Base-by-base conservation (phyloP, 768 basidiomycete genomes). In the Lyophyllum semitale region DNA sequence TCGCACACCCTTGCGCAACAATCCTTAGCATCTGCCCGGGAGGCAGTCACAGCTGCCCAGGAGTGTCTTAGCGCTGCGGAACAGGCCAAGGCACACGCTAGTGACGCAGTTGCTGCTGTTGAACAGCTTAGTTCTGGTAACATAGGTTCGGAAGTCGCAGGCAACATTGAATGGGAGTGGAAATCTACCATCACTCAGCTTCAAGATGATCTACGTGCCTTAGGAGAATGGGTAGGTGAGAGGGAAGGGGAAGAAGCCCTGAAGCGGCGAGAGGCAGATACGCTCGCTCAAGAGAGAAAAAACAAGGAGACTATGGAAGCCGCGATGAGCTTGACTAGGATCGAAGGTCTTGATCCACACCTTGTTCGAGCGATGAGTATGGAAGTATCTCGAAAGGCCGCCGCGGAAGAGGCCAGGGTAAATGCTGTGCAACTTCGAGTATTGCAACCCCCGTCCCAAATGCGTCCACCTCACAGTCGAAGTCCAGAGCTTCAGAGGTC, bases 1-100 rank as follows among this genome's bases (percentile, higher is more conserved):
- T 70, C 68, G 1, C 59, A 65, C 23, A 54, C 55, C 11, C 62
- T 69, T 35, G 69, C 74, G 4, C 64, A 73, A 55, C 68, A 70
- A 50, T 69, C 71, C 7, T 29, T 73, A 2, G 51, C 51, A 0
- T 52, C 63, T 2, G 71, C 69, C 3, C 66, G 65, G 42, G 66
- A 68, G 27, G 65, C 71, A 2, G 49, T 71, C 26, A 46, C 45
- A 22, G 67, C 69, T 13, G 61, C 73, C 2, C 55, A 68, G 46
- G 65, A 68, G 8, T 66, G 62, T 44, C 49, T 74, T 4, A 38
- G 8, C 2, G 58, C 59, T 9, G 65, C 69, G 1, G 64, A 70
- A 35, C 46, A 64, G 12, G 62, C 70, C 2, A 65, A 65, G 37
- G 53, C 27, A 3, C 59, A 60, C 37, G 63, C 56, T 13, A 55